phyloP scores from a whole-genome alignment of 306 rosid species.

The Alnus glutinosa region DNA sequence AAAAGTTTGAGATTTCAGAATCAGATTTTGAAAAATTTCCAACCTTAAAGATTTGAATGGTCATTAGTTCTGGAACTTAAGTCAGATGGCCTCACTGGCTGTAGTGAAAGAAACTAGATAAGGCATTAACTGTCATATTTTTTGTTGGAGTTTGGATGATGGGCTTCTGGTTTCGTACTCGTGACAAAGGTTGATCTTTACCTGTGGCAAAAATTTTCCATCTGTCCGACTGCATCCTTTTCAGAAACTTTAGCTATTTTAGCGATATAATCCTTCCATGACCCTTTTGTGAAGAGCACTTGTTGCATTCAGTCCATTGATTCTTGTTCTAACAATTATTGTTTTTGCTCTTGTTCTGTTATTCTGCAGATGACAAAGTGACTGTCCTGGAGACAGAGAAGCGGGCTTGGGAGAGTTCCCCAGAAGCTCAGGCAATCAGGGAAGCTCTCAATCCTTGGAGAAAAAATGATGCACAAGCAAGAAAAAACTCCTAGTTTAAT shows the following conservation, averaged over 20 bases:
- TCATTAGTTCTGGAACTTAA: background rate
- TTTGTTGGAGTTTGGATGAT: background rate
- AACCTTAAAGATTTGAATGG: background rate
- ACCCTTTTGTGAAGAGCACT: background rate
- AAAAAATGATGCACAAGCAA: constrained; percentile 29
- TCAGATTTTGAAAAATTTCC: background rate
- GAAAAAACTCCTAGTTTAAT: constrained; percentile 30
- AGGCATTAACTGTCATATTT: background rate
- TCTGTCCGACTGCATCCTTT: background rate
- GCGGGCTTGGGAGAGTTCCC: constrained; percentile 74
- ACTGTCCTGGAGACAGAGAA: constrained; percentile 84
- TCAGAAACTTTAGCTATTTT: background rate
- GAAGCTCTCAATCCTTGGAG: constrained; percentile 69
- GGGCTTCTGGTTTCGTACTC: background rate
- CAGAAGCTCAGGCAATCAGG: constrained; percentile 71
- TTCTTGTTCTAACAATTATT: constrained; percentile 1
- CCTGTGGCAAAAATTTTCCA: too few species aligned
- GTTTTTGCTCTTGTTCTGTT: constrained; percentile 7
- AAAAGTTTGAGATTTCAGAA: background rate
- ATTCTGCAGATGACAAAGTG: constrained; percentile 80
- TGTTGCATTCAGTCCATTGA: background rate
- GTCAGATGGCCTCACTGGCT: background rate
- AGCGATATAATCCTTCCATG: background rate
- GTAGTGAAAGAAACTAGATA: background rate
- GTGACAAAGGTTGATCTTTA: background rate